phyloP scores from a whole-genome alignment of 805 yeast genomes.

The Saccharomycopsis sp. region DNA sequence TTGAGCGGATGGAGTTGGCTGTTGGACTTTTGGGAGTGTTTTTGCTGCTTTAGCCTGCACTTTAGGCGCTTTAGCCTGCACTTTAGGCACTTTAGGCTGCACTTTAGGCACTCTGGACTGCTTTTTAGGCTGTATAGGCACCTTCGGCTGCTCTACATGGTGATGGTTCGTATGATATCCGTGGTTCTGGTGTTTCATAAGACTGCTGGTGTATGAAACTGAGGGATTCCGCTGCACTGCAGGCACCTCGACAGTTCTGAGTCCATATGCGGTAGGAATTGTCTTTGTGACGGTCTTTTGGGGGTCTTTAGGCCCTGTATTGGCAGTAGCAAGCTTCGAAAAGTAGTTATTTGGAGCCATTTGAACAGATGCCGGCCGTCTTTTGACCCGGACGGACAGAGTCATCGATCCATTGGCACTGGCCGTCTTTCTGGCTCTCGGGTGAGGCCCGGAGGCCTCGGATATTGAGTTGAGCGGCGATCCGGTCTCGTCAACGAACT shows the following conservation, averaged over 20 bases:
- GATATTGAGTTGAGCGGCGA: not conserved
- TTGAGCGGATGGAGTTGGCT: constrained; percentile 23
- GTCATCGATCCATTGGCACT: not conserved
- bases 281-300: constrained; percentile 16
- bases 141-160: not conserved
- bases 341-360: not conserved
- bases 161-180: not conserved
- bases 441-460: not conserved
- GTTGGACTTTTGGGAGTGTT: constrained; percentile 6
- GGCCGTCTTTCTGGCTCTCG: not conserved
- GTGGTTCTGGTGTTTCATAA: not conserved
- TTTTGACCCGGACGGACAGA: not conserved
- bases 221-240: constrained; percentile 7
- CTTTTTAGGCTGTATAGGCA: not conserved
- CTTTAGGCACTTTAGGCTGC: not conserved
- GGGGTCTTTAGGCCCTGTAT: not conserved
- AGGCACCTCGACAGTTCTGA: constrained; percentile 19
- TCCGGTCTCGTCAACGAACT: not conserved
- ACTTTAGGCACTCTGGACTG: not conserved
- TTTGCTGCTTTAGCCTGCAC: not conserved
- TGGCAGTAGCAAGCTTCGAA: not conserved
- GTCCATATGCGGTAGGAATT: constrained; percentile 19
- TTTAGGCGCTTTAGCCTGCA: not conserved
- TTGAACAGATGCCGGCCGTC: not conserved
- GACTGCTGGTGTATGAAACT: constrained; percentile 9